Percentiles rank a stretch among this genome's conserved stretches.
phyloP scores from a whole-genome alignment of 345 rosid genomes.

The Hibiscus trionum region DNA sequence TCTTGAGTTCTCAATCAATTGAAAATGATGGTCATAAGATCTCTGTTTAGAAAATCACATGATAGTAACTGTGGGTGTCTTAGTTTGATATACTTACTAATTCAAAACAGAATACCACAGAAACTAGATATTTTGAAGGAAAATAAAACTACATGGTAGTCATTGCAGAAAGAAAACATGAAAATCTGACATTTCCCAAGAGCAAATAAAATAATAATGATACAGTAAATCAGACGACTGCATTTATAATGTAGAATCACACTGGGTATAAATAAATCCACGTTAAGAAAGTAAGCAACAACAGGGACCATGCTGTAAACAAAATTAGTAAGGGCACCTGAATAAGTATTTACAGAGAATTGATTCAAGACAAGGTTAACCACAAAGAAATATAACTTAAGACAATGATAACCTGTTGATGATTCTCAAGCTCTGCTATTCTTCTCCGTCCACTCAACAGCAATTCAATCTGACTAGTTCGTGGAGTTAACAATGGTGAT shows the following conservation, averaged over 20 bases:
- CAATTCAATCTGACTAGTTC: constrained; percentile 70
- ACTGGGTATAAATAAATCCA: background rate
- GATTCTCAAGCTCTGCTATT: constrained; percentile 73
- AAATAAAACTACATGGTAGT: background rate
- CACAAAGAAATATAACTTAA: background rate
- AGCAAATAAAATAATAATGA: background rate
- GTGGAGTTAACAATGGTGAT: constrained; percentile 68
- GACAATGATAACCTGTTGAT: constrained; percentile 52
- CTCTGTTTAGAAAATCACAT: background rate
- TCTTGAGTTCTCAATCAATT: background rate
- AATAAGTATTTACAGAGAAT: background rate
- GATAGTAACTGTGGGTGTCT: background rate
- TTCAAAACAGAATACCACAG: background rate
- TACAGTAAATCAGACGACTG: background rate
- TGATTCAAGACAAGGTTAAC: background rate
- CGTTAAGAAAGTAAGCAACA: background rate
- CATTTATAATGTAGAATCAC: background rate
- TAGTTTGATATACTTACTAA: background rate
- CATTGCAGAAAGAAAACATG: background rate
- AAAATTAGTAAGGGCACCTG: background rate
- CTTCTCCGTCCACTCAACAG: constrained; percentile 62
- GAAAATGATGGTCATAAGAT: background rate
- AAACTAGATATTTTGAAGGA: background rate
- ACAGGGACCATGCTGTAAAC: background rate
- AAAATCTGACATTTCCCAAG: background rate